Base-by-base conservation (phyloP, 495 filamentous ascomycete genomes). In the Xylaria cubensis region DNA sequence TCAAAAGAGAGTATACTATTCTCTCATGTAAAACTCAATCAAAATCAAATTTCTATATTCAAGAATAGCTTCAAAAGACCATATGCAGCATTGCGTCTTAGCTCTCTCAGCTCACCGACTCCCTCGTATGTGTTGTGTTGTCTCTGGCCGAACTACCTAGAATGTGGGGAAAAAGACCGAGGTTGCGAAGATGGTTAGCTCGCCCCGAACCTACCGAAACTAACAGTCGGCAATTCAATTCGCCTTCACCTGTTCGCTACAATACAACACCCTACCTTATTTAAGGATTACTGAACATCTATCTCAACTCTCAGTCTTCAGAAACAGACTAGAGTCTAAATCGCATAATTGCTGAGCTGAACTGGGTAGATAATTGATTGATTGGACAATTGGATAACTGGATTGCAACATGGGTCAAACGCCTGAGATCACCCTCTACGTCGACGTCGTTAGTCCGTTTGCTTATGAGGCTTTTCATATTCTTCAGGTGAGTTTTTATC, bases 391-490 rank as follows among this genome's bases (percentile, higher is more conserved):
- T 51, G n/a, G 50, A 24, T 51, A 51, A 26, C 50, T 13, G 5
- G 21, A 10, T 56, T 56, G 53, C 53, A 6, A 46, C 21, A 88
- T 89, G 86, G 75, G 80, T 19, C 34, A 36, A 36, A 73, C 32
- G 9, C 58, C 34, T 19, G 88, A 90, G 79, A 85, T 94, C 53
- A 90, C 85, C 0, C 83, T 93, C 55, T 93, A 90, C 76, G 72
- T 93, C 44, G 92, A 93, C 79, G 86, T 90, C 41, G 87, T 94
- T 39, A 90, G 88, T 76, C 92, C 92, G 8, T 93, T 94, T 76
- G 88, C 87, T 0, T 93, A 92, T 68, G 82, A 89, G 73, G 92
- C 89, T 2, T 94, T 89, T 75, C 85, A 92, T 75, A 81, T 92
- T 4, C 74, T 90, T 55, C 82, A 82, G 68, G 91, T 90, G 79